Conservation (phyloP, 805 yeast genomes). For the Barnettozyma botsteinii region DNA sequence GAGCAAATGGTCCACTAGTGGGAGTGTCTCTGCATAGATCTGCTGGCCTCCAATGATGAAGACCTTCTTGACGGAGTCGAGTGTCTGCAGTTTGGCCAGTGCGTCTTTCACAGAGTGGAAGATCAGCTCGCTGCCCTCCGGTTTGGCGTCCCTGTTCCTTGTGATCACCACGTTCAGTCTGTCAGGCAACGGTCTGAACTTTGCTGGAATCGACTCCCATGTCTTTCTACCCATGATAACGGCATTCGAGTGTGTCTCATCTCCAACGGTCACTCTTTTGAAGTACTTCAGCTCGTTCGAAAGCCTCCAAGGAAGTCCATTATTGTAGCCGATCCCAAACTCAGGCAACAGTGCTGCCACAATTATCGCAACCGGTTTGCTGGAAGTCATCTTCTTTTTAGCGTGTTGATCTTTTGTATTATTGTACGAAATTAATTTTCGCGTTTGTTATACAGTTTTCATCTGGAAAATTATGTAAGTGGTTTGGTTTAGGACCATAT, state of each 20-base stretch:
- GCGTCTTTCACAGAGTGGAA: slow-evolving; percentile 43
- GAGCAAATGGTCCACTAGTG: slow-evolving; percentile 46
- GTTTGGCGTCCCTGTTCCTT: slow-evolving; percentile 27
- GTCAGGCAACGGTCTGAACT: slow-evolving; percentile 75
- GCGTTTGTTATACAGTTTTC: too few species aligned
- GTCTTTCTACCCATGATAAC: slow-evolving; percentile 96
- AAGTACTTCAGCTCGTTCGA: slow-evolving; percentile 83
- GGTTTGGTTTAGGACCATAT: too few species aligned
- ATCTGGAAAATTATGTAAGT: too few species aligned
- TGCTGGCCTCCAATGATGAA: slow-evolving; percentile 94
- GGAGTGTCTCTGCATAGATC: slow-evolving; percentile 54
- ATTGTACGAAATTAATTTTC: too few species aligned
- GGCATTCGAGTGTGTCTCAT: slow-evolving; percentile 46
- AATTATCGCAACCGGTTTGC: slow-evolving; percentile 49
- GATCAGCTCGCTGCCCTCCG: slow-evolving; percentile 22
- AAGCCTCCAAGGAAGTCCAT: slow-evolving; percentile 83
- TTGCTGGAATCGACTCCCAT: slow-evolving; percentile 87
- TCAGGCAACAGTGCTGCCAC: slow-evolving; percentile 84
- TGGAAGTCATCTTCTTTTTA: neutral
- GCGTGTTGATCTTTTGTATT: neutral
- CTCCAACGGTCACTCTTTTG: slow-evolving; percentile 57
- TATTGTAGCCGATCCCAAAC: slow-evolving; percentile 79
- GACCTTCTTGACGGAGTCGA: slow-evolving; percentile 44
- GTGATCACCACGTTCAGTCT: slow-evolving; percentile 76
- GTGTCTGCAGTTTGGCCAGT: slow-evolving; percentile 26